Evolutionary conservation across 805 yeast species (phyloP), one percentile per base, ranked within the genome.

Genomic region (Kuraishia floccosa): DNA sequence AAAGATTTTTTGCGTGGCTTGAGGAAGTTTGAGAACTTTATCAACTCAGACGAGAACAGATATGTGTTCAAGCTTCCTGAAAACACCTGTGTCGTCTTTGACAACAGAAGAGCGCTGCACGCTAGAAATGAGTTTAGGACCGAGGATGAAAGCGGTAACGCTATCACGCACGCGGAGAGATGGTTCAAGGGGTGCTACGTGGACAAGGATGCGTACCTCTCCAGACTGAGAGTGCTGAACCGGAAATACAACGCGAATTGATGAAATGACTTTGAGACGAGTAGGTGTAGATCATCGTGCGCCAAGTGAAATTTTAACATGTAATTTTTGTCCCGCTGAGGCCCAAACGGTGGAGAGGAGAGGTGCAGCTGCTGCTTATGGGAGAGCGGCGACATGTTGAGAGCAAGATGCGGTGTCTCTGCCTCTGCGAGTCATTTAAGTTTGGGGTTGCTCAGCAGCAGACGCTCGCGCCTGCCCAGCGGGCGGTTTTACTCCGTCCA

Each of bases 121-220:
- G 75, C 85, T 1, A 62, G 91, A 40, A 41, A 46, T 7, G 29
- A 18, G 12, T 32, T 32, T 14, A 54, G 43, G 17, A 62, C 63
- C 32, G 47, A 57, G 8, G 57, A 50, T 56, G 31, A 57, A 45
- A 65, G 61, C 34, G 64, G 67, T 9, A 30, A 40, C 3, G 65
- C 70, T 4, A 70, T 50, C 27, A n/a, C n/a, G n/a, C n/a, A n/a
- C n/a, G 39, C 64, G 6, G 60, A 56, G 18, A 62, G 91, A 38
- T 76, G 85, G 81, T 55, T 82, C 33, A 76, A 78, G 65, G 89
- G 89, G 1, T 72, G 84, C 30, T 81, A 80, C 47, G 53, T 78
- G 17, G 89, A 81, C 44, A 72, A 71, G 13, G 93, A 81, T 46
- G 61, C 81, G 22, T 78, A 65, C 49, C 57, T 73, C 37, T 77